Conservation (phyloP, 192 early-diverging fungal genomes). For the Dispira simplex region DNA sequence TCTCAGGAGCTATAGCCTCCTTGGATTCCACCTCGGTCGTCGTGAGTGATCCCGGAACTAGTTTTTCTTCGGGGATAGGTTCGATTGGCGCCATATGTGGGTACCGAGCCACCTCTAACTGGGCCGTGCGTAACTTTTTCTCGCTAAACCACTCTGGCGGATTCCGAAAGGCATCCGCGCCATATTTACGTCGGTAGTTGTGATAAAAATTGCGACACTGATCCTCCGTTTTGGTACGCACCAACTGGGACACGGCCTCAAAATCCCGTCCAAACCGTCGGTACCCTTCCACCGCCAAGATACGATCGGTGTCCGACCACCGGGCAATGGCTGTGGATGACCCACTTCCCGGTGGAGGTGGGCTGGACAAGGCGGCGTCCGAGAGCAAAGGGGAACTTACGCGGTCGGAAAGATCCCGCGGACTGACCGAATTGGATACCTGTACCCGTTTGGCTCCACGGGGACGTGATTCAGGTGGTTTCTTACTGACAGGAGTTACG, state of each 20-base stretch:
- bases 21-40: background rate
- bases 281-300: conserved; percentile 41
- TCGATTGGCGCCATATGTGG: background rate
- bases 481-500: too few relatives aligned
- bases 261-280: conserved; percentile 54
- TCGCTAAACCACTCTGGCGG: conserved; percentile 10
- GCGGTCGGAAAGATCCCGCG: too few relatives aligned
- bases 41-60: background rate
- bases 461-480: too few relatives aligned
- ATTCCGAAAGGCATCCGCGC: conserved; percentile 29
- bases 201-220: conserved; percentile 69
- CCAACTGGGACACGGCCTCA: conserved; percentile 43
- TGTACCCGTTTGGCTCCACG: too few relatives aligned
- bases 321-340: conserved; percentile 15
- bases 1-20: background rate
- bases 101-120: background rate
- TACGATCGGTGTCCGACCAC: conserved; percentile 45
- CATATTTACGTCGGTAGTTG: conserved; percentile 53
- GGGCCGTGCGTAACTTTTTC: background rate
- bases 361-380: conserved; percentile 2
- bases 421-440: too few relatives aligned
- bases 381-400: too few relatives aligned
- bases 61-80: background rate
- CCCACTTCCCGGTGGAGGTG: background rate
- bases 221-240: conserved; percentile 60